Percentiles rank a stretch among this genome's conserved stretches.
These are phyloP conservation scores for Pseudocercospora musae DNA, from an alignment of 2,329 filamentous ascomycete genomes.

Conservation along the genomic window DNA sequence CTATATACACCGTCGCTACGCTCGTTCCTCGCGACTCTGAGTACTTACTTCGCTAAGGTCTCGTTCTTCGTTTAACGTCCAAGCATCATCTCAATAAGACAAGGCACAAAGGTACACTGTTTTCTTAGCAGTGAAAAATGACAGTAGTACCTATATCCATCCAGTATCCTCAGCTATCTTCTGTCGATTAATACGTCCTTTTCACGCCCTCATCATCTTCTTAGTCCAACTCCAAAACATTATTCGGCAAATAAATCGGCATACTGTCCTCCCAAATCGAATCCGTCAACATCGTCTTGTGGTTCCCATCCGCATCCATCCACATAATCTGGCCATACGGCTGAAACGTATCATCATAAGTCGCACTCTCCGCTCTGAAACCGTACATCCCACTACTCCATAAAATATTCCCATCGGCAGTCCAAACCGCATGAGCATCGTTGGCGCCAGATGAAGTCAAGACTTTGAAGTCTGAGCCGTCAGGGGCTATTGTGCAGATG, in stretches of 20 bases:
- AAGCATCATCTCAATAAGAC: too few species aligned
- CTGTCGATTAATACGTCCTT: too few species aligned
- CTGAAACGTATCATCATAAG: slow-evolving; percentile 16
- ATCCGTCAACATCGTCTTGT: slow-evolving; percentile 16
- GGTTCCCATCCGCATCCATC: slow-evolving; percentile 14
- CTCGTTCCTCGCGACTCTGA: too few species aligned
- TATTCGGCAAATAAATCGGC: slow-evolving; percentile 15
- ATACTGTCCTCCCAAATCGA: slow-evolving; percentile 16
- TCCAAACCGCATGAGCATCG: slow-evolving; percentile 17
- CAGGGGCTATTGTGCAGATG: slow-evolving; percentile 14
- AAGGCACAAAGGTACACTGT: too few species aligned
- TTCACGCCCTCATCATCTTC: not conserved
- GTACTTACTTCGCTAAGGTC: too few species aligned
- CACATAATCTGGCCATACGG: slow-evolving; percentile 13
- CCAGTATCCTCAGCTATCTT: too few species aligned
- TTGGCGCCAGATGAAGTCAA: slow-evolving; percentile 13
- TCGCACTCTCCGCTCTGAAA: slow-evolving; percentile 9
- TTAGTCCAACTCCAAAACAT: slow-evolving; percentile 3
- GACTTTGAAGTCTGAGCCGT: slow-evolving; percentile 14
- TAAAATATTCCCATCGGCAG: slow-evolving; percentile 8
- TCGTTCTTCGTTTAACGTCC: not conserved
- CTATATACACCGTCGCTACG: too few species aligned
- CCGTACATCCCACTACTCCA: slow-evolving; percentile 13
- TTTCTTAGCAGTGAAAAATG: too few species aligned
- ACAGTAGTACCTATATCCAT: too few species aligned